These are phyloP conservation scores for Cladophialophora bantiana DNA, from an alignment of 2,329 filamentous ascomycete species.

Conservation along the genomic window DNA sequence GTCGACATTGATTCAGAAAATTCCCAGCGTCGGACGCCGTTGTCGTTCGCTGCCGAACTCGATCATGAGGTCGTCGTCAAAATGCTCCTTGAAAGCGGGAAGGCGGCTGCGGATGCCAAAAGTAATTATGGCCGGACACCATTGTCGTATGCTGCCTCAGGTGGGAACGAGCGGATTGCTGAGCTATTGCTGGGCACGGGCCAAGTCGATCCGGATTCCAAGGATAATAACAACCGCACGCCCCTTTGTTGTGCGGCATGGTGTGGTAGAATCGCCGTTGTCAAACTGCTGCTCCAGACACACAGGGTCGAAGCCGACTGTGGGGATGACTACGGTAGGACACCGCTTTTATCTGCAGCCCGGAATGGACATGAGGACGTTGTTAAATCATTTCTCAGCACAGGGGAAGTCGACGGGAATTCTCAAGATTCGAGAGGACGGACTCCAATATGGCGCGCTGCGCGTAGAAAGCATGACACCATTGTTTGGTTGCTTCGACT, in stretches of 20 bases:
- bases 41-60: too few relatives aligned
- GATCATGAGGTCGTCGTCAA: constrained; percentile 18
- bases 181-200: constrained; percentile 14
- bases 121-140: background rate
- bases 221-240: background rate
- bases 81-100: constrained; percentile 13
- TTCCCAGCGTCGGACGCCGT: too few relatives aligned
- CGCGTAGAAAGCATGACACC: too few relatives aligned
- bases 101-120: background rate
- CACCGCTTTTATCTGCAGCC: background rate
- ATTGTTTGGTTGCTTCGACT: too few relatives aligned
- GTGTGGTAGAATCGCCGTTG: background rate
- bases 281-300: background rate
- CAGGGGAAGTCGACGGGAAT: too few relatives aligned
- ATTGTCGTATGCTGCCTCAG: background rate
- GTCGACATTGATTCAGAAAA: too few relatives aligned
- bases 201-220: background rate
- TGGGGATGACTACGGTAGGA: background rate
- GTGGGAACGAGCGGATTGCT: background rate
- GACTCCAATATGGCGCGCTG: too few relatives aligned
- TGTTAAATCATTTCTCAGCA: background rate
- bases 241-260: background rate
- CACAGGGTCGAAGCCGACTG: background rate
- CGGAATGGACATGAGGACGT: background rate
- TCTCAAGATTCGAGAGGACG: too few relatives aligned